A percentile compares a stretch with the other conserved stretches of the same genome.
Conservation (phyloP, 352 stramenopile species). For the Phytophthora sp. region DNA sequence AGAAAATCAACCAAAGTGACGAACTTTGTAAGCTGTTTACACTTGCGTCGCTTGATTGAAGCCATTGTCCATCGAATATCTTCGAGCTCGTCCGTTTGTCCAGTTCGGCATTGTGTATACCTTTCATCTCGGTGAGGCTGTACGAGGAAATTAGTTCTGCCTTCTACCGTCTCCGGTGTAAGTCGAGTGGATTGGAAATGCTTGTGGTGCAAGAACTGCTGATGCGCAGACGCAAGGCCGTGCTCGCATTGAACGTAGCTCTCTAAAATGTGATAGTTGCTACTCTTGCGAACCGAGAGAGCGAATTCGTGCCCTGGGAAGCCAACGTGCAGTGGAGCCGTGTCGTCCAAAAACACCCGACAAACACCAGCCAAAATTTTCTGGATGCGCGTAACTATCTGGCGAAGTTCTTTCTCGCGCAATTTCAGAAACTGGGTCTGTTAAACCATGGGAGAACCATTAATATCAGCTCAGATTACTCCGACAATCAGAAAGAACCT, state of each 20-base stretch:
- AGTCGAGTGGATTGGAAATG: constrained; percentile 44
- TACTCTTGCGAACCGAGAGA: constrained; percentile 61
- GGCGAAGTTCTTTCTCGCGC: constrained; percentile 36
- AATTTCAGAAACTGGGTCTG: constrained; percentile 22
- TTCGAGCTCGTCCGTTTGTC: constrained; percentile 37
- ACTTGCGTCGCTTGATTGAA: constrained; percentile 65
- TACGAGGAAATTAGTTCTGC: too few species aligned
- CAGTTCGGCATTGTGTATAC: background rate
- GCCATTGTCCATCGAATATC: constrained; percentile 77
- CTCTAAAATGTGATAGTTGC: constrained; percentile 67
- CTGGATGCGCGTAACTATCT: constrained; percentile 35
- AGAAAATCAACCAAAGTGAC: constrained; percentile 63
- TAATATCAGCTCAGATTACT: background rate
- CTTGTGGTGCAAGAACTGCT: constrained; percentile 52
- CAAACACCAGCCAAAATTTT: constrained; percentile 44
- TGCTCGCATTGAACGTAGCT: constrained; percentile 56
- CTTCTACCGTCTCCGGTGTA: constrained; percentile 13
- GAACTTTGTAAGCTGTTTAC: constrained; percentile 61
- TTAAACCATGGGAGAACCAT: background rate
- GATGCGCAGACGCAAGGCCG: constrained; percentile 54
- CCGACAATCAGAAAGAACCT: constrained; percentile 7
- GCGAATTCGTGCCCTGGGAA: constrained; percentile 64
- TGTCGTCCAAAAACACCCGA: constrained; percentile 43
- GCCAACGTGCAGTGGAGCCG: constrained; percentile 36
- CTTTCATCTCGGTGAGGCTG: background rate